Evolutionary conservation across 805 yeast genomes (phyloP).

Genomic region (Zygosaccharomyces gambellarensis): DNA sequence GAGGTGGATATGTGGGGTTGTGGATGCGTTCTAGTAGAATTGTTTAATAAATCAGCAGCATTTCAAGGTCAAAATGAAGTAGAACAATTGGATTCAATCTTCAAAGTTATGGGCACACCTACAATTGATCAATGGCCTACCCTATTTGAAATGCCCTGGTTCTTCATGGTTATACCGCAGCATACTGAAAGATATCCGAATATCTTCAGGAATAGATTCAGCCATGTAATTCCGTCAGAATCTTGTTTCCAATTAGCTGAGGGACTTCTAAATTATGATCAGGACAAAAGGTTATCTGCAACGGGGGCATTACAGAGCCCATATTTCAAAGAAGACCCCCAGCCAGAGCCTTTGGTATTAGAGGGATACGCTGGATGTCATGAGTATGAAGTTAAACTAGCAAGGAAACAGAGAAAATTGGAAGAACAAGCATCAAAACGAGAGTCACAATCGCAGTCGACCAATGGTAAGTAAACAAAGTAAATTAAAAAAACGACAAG

Average conservation of each 20-base stretch:
- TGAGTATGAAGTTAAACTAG: constrained; percentile 67
- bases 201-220: constrained; percentile 42
- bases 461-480: constrained; percentile 5
- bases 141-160: constrained; percentile 84
- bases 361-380: constrained; percentile 86
- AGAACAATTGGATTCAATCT: constrained; percentile 72
- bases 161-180: constrained; percentile 70
- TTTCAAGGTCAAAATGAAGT: constrained; percentile 90
- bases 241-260: constrained; percentile 61
- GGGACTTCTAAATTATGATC: constrained; percentile 62
- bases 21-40: constrained; percentile 83
- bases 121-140: constrained; percentile 68
- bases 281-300: constrained; percentile 62
- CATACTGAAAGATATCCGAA: constrained; percentile 26
- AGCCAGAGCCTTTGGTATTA: constrained; percentile 52
- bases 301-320: constrained; percentile 60
- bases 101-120: constrained; percentile 85
- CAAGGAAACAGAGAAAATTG: constrained; percentile 51
- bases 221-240: constrained; percentile 41
- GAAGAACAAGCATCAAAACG: constrained; percentile 15
- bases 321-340: constrained; percentile 69
- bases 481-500: background rate
- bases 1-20: constrained; percentile 97
- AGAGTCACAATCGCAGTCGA: constrained; percentile 7
- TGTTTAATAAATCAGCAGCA: constrained; percentile 67